Base-by-base conservation (phyloP, 2,329 filamentous ascomycete species). In the Cyclaneusma minus region DNA sequence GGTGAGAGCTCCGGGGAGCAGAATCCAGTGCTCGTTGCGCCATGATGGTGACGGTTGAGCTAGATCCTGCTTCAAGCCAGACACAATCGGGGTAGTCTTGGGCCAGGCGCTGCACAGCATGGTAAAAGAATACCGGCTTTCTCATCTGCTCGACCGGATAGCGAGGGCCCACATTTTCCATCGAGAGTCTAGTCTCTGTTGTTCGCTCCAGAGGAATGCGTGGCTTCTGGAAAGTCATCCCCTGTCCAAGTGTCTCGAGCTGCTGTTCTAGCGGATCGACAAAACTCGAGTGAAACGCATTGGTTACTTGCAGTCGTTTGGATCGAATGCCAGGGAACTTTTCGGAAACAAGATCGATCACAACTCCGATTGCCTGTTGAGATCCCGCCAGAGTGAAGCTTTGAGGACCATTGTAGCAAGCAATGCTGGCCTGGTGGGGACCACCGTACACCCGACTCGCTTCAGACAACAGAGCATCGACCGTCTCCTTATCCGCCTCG, bases 21-120 rank as follows among this genome's bases (percentile, higher is more conserved):
- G 13, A 7, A 17, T n/a, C 16, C 2, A 48, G 36, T 2, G 45
- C 44, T 7, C 41, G 31, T 7, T 24, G 19, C 1, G 47, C 51
- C 49, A 58, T 51, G 7, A 16, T 16, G 1, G 48, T 49, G 11
- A 48, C 42, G 5, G 39, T 26, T 5, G 42, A 40, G 11, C 33
- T 29, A 4, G 37, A 34, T 3, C 50, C 50, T 6, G 48, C 49
- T 27, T 54, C 51, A 4, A 54, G 34, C 40, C 41, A 54, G 10
- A 42, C 33, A 13, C 36, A 40, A 2, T 29, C 15, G 0, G 34
- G 30, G 7, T 42, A 35, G 6, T 34, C 24, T 2, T 33, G 16
- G 8, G 33, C 27, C n/a, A 49, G 32, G 3, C 47, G 34, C 12
- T 35, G 28, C 2, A 49, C 30, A 2, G 45, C 44, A 9, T 45